Evolutionary conservation across 179 eudicot species (phyloP), one percentile per base, ranked within the genome.

Genomic region (Camellia oleifera): DNA sequence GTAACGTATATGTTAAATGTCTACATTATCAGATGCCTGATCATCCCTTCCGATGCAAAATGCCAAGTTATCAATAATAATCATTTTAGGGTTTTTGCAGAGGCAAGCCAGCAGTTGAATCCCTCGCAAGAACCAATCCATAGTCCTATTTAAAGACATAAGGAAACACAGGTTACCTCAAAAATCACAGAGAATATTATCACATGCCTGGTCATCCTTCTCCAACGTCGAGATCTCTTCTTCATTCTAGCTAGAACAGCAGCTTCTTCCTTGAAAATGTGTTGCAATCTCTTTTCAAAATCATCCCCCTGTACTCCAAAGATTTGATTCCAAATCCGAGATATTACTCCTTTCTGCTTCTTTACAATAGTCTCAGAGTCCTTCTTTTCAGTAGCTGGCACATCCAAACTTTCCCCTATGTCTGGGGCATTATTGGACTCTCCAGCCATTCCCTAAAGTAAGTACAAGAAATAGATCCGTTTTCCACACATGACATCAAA

Each of bases 241-340:
- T 90, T 89, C 85, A 90, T 89, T 81, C 94, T 80, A 65, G 84
- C 80, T 23, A 90, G 85, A 84, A 92, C 82, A 66, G 86, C 58
- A 46, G 91, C 87, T 80, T 93, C 97, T 79, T 92, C 94, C 85
- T 89, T 93, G 5, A 93, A 88, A 75, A 93, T 88, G 63, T 91
- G 83, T 81, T 92, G 82, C 79, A 93, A 74, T 77, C 96, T 85
- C 84, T 86, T 83, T 86, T 87, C 92, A 75, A 90, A 89, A 84
- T 93, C 96, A 81, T 93, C 92, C 61, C 84, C 84, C 10, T 83
- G 81, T 3, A 84, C 54, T 57, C 94, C 82, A 81, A 93, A 92
- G 23, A 93, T 53, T 42, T 87, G 89, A 63, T 86, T 83, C 96
- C 94, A 93, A 0, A 93, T 63, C 64, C 96, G 82, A 26, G 93